Evolutionary conservation across 306 rosid species (phyloP), one percentile per base, ranked within the genome.

Genomic region (Quercus ilex): DNA sequence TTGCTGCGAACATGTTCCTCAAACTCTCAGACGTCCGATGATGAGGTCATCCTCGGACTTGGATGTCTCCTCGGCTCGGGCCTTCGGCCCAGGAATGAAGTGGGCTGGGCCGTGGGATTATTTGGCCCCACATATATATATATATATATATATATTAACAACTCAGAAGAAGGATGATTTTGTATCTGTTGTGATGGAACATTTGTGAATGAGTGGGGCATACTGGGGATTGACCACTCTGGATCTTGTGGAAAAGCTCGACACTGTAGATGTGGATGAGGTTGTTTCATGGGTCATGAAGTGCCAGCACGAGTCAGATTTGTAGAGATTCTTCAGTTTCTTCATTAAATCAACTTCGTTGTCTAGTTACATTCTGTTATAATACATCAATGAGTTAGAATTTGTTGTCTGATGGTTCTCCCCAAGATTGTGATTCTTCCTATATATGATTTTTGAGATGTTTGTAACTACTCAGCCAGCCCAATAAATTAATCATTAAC

Each of bases 161-260:
- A 75, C 75, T 19, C 89, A 92, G 97, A 90, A 77, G 85, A 91
- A 94, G 85, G 95, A 90, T 73, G 90, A 87, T 59, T 90, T 92
- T 69, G 89, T 88, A 75, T 90, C 97, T 12, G 97, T 92, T 60
- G 85, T 85, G 78, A 90, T 91, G 95, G 95, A 94, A 81, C 99
- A 92, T 86, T 85, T 94, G 33, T 86, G 97, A 84, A 85, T 95
- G 94, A 95, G 76, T 76, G 99, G 99, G 41, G 96, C 90, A 12
- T 95, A 92, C 57, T 92, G 99, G 98, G 97, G 98, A 33, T 38
- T 95, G 87, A 86, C 91, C 55, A 72, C 97, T 53, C 87, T 95
- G 57, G 97, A 95, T 84, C 81, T 95, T 59, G 65, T 92, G n/a
- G 97, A 92, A 74, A 92, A 91, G 85, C 94, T 95, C 26, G 69